A percentile compares a stretch with the other conserved stretches of the same genome.
phyloP scores from a whole-genome alignment of 768 basidiomycete species.

The Sarcodon sp. region DNA sequence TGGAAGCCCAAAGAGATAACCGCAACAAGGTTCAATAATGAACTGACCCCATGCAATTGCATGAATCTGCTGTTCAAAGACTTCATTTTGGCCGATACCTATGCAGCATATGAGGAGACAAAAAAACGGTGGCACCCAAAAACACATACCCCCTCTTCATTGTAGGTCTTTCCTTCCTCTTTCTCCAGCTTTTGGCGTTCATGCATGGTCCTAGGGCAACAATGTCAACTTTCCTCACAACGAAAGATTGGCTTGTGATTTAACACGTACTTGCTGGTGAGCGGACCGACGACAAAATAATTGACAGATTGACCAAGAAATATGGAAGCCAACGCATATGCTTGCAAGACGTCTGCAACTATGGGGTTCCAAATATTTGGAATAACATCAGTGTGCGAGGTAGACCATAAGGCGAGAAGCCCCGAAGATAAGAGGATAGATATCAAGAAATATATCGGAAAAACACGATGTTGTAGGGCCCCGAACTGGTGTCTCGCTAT shows the following conservation, averaged over 20 bases:
- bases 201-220: constrained; percentile 50
- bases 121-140: constrained; percentile 1
- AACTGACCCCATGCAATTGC: constrained; percentile 55
- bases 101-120: constrained; percentile 2
- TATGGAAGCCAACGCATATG: constrained; percentile 38
- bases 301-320: constrained; percentile 43
- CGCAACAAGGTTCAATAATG: constrained; percentile 47
- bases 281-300: constrained; percentile 56
- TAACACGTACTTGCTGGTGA: constrained; percentile 48
- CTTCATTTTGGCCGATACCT: constrained; percentile 64
- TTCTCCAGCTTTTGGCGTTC: constrained; percentile 63
- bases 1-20: constrained; percentile 53
- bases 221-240: neutral
- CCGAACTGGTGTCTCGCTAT: constrained; percentile 63
- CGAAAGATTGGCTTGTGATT: neutral
- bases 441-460: constrained; percentile 61
- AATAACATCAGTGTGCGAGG: constrained; percentile 42
- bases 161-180: constrained; percentile 54
- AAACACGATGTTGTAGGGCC: constrained; percentile 58
- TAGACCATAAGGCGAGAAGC: constrained; percentile 46
- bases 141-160: constrained; percentile 45
- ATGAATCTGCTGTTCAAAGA: constrained; percentile 55
- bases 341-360: constrained; percentile 52
- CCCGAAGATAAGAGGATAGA: constrained; percentile 40
- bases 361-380: constrained; percentile 31